Evolutionary conservation across 2,329 filamentous ascomycete species (phyloP), one percentile per base, ranked within the genome.

Genomic region (Penicillium corylophilum): DNA sequence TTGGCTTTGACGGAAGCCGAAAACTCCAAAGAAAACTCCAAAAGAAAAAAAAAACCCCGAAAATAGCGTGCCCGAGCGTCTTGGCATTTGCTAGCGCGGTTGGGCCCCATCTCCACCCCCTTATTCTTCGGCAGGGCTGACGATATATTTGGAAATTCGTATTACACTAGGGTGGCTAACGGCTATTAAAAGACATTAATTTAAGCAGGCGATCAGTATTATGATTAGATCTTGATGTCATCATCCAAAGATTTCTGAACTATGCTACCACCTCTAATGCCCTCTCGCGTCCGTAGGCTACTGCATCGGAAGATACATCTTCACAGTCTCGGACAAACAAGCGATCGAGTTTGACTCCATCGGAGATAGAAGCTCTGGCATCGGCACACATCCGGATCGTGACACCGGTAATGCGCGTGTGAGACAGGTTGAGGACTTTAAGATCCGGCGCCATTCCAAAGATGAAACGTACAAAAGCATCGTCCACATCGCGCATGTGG

Each of bases 381-480:
- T 70, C 64, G 1, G 65, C 66, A 20, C 74, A 51, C n/a, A 48
- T 58, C 28, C 70, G 71, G 33, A 74, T 58, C 1, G 66, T 60
- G 15, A 62, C 53, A 0, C 72, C 72, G 5, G 69, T 72, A 5
- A 75, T 64, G 12, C 47, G 53, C 1, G 70, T 74, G 33, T 59
- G 57, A 0, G 69, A 69, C 8, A 75, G 22, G 54, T 73, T 53
- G 5, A 75, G 59, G 1, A 63, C 51, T 43, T 66, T 69, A 15
- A 75, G 44, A 2, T 65, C 60, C 0, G 60, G 57, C 38, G 73
- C 56, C 10, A 39, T 44, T 2, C 54, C 36, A 10, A 64, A 48
- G 2, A 73, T 49, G 8, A 22, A 8, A 1, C 46, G 35, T 1
- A 66, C 53, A 5, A 53, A 40, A 2, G n/a, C 28, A 47, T 75